Conservation (phyloP, 148 eudicot species). For the Cornus kousa region DNA sequence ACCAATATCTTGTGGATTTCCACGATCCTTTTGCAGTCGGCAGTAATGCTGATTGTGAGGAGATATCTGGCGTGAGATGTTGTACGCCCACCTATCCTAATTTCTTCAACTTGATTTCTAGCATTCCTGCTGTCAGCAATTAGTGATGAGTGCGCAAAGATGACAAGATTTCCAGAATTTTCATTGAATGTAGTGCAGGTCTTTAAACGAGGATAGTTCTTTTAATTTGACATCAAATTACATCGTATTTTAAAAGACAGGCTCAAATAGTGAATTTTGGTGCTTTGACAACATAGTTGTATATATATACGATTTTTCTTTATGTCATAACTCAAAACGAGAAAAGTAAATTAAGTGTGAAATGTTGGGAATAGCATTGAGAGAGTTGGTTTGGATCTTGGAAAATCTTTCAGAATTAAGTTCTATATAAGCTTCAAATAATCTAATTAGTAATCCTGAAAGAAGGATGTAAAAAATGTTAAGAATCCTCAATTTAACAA, state of each 20-base stretch:
- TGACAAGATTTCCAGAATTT: too few relatives aligned
- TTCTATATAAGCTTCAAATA: background rate
- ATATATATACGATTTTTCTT: too few relatives aligned
- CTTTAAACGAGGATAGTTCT: background rate
- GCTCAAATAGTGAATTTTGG: background rate
- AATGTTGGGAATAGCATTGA: background rate
- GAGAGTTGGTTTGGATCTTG: background rate
- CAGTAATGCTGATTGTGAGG: too few relatives aligned
- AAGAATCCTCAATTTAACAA: background rate
- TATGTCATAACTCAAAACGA: too few relatives aligned
- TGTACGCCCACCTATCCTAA: background rate
- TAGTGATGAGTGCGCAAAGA: too few relatives aligned
- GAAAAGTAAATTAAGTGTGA: too few relatives aligned
- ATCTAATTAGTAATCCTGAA: background rate
- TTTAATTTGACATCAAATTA: background rate
- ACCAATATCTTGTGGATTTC: too few relatives aligned
- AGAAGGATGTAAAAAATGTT: background rate
- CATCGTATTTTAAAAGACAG: background rate
- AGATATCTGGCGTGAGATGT: too few relatives aligned
- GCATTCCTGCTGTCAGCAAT: too few relatives aligned
- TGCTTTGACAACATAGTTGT: background rate
- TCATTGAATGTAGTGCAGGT: background rate
- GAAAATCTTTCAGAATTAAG: background rate
- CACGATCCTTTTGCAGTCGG: too few relatives aligned
- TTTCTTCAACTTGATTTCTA: background rate